Conservation (phyloP, 1,139 yeast species). For the Blastobotrys elegans region DNA sequence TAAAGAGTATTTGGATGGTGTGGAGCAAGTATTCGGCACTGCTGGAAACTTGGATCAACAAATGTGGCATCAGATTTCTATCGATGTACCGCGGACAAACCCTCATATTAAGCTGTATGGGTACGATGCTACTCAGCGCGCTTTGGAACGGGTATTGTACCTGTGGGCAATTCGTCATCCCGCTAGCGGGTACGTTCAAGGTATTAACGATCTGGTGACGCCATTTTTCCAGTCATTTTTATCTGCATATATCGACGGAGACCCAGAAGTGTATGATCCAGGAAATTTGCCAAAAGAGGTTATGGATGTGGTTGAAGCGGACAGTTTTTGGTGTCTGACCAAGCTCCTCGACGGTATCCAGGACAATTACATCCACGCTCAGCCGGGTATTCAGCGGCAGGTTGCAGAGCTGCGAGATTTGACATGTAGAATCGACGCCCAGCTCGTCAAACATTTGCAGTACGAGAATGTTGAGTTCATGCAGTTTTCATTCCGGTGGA, state of each 20-base stretch:
- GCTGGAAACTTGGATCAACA: conserved; percentile 65
- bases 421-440: conserved; percentile 73
- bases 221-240: conserved; percentile 91
- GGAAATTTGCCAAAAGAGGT: conserved; percentile 50
- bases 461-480: conserved; percentile 82
- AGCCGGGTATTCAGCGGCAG: conserved; percentile 93
- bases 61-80: conserved; percentile 93
- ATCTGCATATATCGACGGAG: conserved; percentile 55
- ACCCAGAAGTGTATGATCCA: conserved; percentile 57
- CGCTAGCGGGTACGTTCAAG: conserved; percentile 98
- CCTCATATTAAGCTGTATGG: conserved; percentile 76
- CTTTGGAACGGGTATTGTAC: conserved; percentile 75
- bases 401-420: conserved; percentile 74
- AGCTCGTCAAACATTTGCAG: conserved; percentile 68
- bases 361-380: conserved; percentile 95
- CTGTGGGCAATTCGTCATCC: conserved; percentile 98
- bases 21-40: conserved; percentile 49
- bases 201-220: conserved; percentile 90
- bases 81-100: conserved; percentile 92
- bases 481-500: conserved; percentile 96
- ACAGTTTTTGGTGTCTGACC: conserved; percentile 93
- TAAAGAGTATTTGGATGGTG: conserved; percentile 77
- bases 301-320: conserved; percentile 73
- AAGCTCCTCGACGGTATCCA: conserved; percentile 89
- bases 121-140: conserved; percentile 61